Evolutionary conservation across 1,284 basidiomycete species (phyloP).

Genomic region (Sanghuangporus sanghuang): DNA sequence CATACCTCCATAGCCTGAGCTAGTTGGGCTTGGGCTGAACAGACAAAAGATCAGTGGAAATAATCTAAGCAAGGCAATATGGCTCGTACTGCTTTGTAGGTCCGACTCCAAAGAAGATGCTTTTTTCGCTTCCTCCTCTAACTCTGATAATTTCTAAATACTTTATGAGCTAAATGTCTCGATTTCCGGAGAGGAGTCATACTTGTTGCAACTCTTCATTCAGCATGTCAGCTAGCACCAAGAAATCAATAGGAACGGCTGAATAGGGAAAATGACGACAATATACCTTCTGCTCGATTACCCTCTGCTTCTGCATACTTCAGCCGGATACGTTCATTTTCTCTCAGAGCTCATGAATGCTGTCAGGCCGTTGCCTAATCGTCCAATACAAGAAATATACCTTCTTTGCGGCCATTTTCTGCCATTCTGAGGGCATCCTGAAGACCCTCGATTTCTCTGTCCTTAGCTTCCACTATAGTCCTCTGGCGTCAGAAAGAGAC

Average conservation of each 20-base stretch:
- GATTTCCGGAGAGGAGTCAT: background rate
- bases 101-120: background rate
- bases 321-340: slow-evolving; percentile 7
- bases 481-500: background rate
- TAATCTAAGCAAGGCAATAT: background rate
- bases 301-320: slow-evolving; percentile 12
- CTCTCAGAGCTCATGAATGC: slow-evolving; percentile 4
- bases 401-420: background rate
- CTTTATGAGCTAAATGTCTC: background rate
- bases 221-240: background rate
- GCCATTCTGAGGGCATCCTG: slow-evolving; percentile 6
- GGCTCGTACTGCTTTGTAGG: background rate
- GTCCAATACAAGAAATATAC: background rate
- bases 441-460: background rate
- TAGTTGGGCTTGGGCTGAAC: slow-evolving; percentile 1
- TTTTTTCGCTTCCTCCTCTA: slow-evolving; percentile 1
- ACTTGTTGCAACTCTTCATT: slow-evolving; percentile 12
- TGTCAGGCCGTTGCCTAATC: background rate
- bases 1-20: background rate
- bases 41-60: background rate
- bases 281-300: slow-evolving; percentile 7
- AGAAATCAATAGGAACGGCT: background rate
- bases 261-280: background rate
- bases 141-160: background rate
- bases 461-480: background rate